Base-by-base conservation (phyloP, 2,329 filamentous ascomycete species). In the Dothistroma septosporum region DNA sequence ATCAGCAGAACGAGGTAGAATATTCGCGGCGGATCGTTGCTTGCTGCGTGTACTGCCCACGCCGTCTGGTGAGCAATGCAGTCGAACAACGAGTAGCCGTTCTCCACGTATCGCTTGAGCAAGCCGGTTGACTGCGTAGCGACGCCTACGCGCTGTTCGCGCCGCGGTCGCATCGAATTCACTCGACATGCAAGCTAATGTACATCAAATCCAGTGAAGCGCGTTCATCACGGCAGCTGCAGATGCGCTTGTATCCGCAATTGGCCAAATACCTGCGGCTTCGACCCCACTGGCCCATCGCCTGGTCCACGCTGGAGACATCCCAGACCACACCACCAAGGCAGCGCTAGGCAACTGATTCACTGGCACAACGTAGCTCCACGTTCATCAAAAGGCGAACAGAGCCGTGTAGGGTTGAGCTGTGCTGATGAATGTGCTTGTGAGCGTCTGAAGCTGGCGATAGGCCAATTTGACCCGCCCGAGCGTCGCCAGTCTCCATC, bases 111-210 rank as follows among this genome's bases (percentile, higher is more conserved):
- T 31, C 47, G 19, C 28, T 28, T 8, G 22, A 28, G 28, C 47
- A 32, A 14, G 47, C 47, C 19, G 47, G 47, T 28, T 50, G 41
- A 28, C 47, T 28, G 47, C 19, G 47, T 16, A 24, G 47, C 47
- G 47, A 24, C 47, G 47, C 47, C 24, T 8, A 49, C 47, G 12
- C 24, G 47, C 37, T 49, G 47, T 49, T 24, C n/a, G 47, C 47
- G 47, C 47, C 47, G 47, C 19, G 47, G 21, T 31, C 47, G 19
- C 47, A 50, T 50, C 47, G 28, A 28, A 31, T 28, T 50, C 47
- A 50, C 21, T 50, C 47, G 28, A 50, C 7, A 50, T 50, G 47
- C 19, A 50, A 32, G 47, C 47, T 50, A 50, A 50, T 50, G 47
- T 31, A 50, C 28, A 50, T 50, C 28, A 32, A 28, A 50, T 31